Base-by-base conservation (phyloP, 768 basidiomycete species). In the Boletus speciosus region DNA sequence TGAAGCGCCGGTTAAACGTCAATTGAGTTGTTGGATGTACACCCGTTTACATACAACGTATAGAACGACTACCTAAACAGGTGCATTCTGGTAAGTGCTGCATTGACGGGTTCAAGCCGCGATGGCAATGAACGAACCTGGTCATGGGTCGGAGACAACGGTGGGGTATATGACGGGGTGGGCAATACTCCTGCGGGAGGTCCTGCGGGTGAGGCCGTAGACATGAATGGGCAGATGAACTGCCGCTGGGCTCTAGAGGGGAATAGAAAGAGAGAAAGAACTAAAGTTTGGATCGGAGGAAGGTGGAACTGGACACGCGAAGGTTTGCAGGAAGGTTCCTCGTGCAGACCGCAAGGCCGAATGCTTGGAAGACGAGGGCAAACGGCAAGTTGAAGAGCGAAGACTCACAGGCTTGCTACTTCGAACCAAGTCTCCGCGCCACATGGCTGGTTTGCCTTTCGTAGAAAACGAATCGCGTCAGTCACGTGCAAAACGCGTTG, bases 141-240 rank as follows among this genome's bases (percentile, higher is more conserved):
- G 73, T 89, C 85, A 64, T 80, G 83, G 19, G 84, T 81, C 16
- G 88, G 88, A 51, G 75, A 69, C 52, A 87, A 73, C 49, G 84
- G 74, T 36, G 73, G 76, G 29, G 71, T 62, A 63, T 64, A 55
- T 34, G 59, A 21, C 34, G 74, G 62, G 64, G 76, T 58, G 66
- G 63, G 68, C 54, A 58, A 44, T 52, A 63, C 69, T 41, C 71
- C 70, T 53, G 71, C 60, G 52, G 75, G 71, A 46, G 72, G 73
- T 45, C 68, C 68, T 47, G 69, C 49, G 16, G 65, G 55, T 34
- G 56, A 62, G 61, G 47, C 59, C 42, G 52, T 62, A 60, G 62
- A 71, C 63, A 72, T 72, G 67, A 49, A 58, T 61, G 34, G 68
- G 69, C 61, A 59, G 66, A 61, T 52, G 59, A 64, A 65, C 72